A percentile compares a stretch with the other conserved stretches of the same genome.
These are phyloP conservation scores for Coniochaeta sp. DNA, from an alignment of 2,329 filamentous ascomycete species.

Conservation along the genomic window DNA sequence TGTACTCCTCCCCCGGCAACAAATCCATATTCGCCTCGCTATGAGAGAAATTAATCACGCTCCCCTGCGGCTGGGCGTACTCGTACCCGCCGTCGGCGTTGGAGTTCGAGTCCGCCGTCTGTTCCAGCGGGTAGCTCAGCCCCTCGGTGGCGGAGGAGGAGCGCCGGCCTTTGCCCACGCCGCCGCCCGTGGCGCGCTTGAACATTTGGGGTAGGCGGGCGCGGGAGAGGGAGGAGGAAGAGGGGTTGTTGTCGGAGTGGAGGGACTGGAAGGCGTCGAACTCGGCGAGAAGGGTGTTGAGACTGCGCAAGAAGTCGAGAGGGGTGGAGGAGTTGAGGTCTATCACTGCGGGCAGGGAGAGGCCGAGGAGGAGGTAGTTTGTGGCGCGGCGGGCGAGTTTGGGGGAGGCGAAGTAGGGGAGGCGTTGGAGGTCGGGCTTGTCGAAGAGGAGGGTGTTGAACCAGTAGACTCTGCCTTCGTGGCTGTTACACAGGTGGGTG, in stretches of 20 bases:
- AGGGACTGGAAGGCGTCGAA: constrained; percentile 91
- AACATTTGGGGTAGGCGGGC: constrained; percentile 81
- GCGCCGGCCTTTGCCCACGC: constrained; percentile 50
- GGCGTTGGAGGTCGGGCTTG: constrained; percentile 67
- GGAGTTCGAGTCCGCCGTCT: constrained; percentile 17
- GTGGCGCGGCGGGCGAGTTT: constrained; percentile 86
- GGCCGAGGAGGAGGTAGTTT: constrained; percentile 86
- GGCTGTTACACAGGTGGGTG: constrained; percentile 42
- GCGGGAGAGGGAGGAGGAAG: constrained; percentile 63
- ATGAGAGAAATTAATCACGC: constrained; percentile 50
- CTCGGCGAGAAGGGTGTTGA: constrained; percentile 80
- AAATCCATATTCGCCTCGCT: constrained; percentile 52
- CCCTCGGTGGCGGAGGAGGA: constrained; percentile 35
- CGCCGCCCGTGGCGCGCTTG: constrained; percentile 50
- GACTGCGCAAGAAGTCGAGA: constrained; percentile 76
- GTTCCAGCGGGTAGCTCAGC: constrained; percentile 19
- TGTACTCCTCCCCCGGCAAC: constrained; percentile 79
- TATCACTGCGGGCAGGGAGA: constrained; percentile 82
- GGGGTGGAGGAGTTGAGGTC: constrained; percentile 78
- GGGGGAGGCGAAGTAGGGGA: constrained; percentile 78
- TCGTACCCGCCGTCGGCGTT: constrained; percentile 14
- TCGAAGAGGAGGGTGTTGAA: constrained; percentile 96
- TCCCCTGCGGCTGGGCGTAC: constrained; percentile 16
- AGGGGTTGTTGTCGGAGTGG: constrained; percentile 68
- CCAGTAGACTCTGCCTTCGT: constrained; percentile 94